Conservation (phyloP, 495 filamentous ascomycete genomes). For the Rhizodiscina lignyota region DNA sequence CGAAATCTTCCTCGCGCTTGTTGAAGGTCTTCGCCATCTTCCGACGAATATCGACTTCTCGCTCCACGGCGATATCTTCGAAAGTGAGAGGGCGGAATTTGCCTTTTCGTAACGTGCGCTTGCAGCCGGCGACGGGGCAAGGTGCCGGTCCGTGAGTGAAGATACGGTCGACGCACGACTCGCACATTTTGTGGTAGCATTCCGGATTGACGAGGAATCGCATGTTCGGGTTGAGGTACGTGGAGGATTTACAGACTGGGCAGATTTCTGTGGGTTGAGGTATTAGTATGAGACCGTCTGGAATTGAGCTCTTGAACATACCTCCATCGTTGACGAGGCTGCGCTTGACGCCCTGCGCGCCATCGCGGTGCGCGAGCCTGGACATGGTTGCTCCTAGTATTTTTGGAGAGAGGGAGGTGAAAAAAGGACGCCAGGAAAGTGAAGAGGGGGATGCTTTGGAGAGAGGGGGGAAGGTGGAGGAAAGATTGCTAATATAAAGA, state of each 20-base stretch:
- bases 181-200: slow-evolving; percentile 98
- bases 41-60: slow-evolving; percentile 82
- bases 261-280: slow-evolving; percentile 50
- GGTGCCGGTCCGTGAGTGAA: slow-evolving; percentile 80
- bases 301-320: too few species aligned
- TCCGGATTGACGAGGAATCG: slow-evolving; percentile 89
- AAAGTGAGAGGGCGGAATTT: slow-evolving; percentile 81
- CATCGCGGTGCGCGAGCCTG: too few species aligned
- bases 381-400: too few species aligned
- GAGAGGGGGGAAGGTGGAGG: too few species aligned
- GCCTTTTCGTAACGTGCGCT: slow-evolving; percentile 65
- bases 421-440: too few species aligned
- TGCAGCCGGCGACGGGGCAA: slow-evolving; percentile 79
- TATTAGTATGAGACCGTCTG: neutral
- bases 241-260: slow-evolving; percentile 88
- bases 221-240: slow-evolving; percentile 88
- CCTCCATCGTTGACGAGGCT: too few species aligned
- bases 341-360: too few species aligned
- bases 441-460: too few species aligned
- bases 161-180: slow-evolving; percentile 82
- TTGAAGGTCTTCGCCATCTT: slow-evolving; percentile 61
- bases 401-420: too few species aligned
- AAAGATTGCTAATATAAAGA: too few species aligned
- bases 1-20: slow-evolving; percentile 77
- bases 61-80: slow-evolving; percentile 73